phyloP scores from a whole-genome alignment of 345 rosid species.

The Populus simonii region DNA sequence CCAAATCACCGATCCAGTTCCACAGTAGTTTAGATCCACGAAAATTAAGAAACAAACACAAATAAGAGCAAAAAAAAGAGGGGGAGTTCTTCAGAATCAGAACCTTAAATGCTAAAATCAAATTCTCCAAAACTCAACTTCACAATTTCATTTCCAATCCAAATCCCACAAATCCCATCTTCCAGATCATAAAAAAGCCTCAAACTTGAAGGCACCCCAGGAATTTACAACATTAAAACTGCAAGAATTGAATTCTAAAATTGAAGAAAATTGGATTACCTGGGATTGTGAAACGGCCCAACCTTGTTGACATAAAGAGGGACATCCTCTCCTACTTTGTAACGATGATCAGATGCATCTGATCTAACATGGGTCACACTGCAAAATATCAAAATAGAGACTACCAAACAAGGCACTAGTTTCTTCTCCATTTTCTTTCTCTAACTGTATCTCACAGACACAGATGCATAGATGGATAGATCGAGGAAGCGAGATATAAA shows the following conservation, averaged over 20 bases:
- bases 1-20: no score
- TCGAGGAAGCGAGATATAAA: background rate
- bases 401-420: background rate
- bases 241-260: background rate
- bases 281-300: conserved; percentile 42
- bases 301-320: conserved; percentile 42
- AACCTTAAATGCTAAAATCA: background rate
- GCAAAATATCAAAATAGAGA: background rate
- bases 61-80: no score
- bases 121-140: background rate
- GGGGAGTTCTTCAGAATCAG: no score
- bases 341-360: conserved; percentile 34
- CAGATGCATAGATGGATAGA: background rate
- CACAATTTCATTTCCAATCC: background rate
- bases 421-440: background rate
- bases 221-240: background rate
- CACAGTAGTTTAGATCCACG: no score
- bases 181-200: background rate
- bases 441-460: background rate
- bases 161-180: background rate
- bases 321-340: conserved; percentile 28
- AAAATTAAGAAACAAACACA: no score
- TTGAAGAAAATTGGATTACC: conserved; percentile 21
- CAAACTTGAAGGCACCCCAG: background rate
- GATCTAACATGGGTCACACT: conserved; percentile 22